Conservation (phyloP, 139 green algal genomes). For the Tetratostichococcus sp. region DNA sequence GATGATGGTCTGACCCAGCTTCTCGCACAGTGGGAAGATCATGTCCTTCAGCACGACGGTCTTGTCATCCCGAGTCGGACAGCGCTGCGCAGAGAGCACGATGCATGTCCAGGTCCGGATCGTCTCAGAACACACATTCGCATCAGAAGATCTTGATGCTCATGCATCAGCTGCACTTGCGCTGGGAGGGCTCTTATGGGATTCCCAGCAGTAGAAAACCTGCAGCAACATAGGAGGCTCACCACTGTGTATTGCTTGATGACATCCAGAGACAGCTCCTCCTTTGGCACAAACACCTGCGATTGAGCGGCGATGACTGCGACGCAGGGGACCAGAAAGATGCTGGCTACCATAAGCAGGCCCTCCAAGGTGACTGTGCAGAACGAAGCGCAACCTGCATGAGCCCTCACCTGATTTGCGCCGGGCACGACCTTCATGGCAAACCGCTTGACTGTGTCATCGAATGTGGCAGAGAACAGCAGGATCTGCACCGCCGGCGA, state of each 20-base stretch:
- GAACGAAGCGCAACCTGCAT: too few relatives aligned
- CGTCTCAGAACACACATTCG: neutral
- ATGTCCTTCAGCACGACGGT: conserved; percentile 83
- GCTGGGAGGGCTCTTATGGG: too few relatives aligned
- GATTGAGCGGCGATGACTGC: too few relatives aligned
- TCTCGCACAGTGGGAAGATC: conserved; percentile 88
- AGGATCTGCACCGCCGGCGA: conserved; percentile 61
- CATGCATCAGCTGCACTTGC: too few relatives aligned
- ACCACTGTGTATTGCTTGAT: conserved; percentile 97
- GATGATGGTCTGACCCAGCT: conserved; percentile 98
- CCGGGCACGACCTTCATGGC: conserved; percentile 67
- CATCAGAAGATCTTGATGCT: too few relatives aligned
- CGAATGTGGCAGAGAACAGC: conserved; percentile 97
- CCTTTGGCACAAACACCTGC: conserved; percentile 85
- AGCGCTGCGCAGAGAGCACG: conserved; percentile 37
- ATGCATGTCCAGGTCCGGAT: neutral
- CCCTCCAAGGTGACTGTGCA: too few relatives aligned
- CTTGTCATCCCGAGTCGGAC: conserved; percentile 72
- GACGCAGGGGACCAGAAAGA: too few relatives aligned
- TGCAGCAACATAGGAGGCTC: conserved; percentile 1
- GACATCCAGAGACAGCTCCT: conserved; percentile 92
- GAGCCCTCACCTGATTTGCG: conserved; percentile 65
- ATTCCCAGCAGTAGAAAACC: too few relatives aligned
- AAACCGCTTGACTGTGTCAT: conserved; percentile 85
- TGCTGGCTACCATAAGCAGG: too few relatives aligned